Conservation (phyloP, 371 early-diverging fungal genomes). For the Funneliformis caledonium region DNA sequence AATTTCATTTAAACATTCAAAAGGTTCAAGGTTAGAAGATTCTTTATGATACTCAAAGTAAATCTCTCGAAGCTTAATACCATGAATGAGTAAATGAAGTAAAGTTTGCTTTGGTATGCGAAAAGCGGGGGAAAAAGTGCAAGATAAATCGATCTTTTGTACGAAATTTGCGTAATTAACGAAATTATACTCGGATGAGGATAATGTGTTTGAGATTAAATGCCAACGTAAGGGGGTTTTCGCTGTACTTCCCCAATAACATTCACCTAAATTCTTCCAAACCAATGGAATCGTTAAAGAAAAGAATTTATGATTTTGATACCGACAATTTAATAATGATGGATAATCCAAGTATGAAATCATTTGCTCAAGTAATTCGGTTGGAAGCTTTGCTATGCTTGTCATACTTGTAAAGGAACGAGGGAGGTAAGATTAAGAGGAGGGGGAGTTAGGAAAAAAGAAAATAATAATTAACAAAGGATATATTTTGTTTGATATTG, state of each 20-base stretch:
- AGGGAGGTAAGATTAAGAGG: no score
- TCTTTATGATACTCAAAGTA: constrained; percentile 17
- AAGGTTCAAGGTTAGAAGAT: neutral
- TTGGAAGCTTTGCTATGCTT: neutral
- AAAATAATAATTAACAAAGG: no score
- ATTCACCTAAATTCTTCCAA: constrained; percentile 22
- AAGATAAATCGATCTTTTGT: constrained; percentile 9
- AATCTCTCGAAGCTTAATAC: neutral
- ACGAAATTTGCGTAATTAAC: neutral
- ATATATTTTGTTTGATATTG: no score
- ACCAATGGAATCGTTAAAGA: neutral
- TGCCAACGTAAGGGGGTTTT: neutral
- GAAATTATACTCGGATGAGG: neutral
- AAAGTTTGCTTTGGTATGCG: neutral
- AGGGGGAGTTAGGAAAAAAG: no score
- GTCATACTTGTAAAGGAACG: neutral
- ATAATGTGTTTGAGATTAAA: neutral
- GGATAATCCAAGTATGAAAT: neutral
- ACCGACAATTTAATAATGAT: neutral
- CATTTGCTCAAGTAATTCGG: constrained; percentile 9
- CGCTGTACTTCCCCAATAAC: neutral
- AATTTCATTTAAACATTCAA: neutral
- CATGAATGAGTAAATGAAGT: neutral
- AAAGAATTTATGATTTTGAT: neutral
- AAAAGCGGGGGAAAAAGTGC: neutral